Conservation (phyloP, 2,329 filamentous ascomycete species). For the Hymenoscyphus albidus region DNA sequence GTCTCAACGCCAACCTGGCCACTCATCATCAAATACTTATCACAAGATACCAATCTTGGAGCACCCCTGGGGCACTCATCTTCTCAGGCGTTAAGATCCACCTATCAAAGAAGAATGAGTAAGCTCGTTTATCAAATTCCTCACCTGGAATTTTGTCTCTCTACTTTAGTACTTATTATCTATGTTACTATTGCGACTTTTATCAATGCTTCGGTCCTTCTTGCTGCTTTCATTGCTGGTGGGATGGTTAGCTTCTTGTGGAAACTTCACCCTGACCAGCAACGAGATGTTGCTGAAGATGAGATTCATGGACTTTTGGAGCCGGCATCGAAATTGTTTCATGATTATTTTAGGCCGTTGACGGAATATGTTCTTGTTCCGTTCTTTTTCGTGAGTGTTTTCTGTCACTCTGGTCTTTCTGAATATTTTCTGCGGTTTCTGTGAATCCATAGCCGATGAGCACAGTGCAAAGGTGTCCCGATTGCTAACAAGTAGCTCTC, state of each 20-base stretch:
- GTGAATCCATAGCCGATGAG: neutral
- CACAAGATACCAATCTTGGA: neutral
- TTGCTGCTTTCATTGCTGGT: conserved; percentile 42
- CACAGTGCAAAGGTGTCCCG: neutral
- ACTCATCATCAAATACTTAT: neutral
- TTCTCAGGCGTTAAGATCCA: neutral
- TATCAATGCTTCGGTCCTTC: conserved; percentile 47
- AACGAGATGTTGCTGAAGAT: neutral
- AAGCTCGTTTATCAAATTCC: conserved; percentile 10
- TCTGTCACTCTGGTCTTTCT: neutral
- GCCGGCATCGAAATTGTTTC: conserved; percentile 23
- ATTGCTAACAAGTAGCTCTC: neutral
- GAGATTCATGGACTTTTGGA: neutral
- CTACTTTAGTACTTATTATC: conserved; percentile 17
- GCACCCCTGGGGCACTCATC: neutral
- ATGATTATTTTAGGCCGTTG: conserved; percentile 27
- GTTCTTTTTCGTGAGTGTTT: conserved; percentile 55
- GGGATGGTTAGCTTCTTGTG: conserved; percentile 1
- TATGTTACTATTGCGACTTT: conserved; percentile 35
- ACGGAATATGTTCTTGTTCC: conserved; percentile 49
- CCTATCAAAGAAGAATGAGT: neutral
- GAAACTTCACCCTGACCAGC: conserved; percentile 1
- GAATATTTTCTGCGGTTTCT: neutral
- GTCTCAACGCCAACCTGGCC: conserved; percentile 20
- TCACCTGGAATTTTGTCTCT: conserved; percentile 22